Evolutionary conservation across 1,284 basidiomycete genomes (phyloP).

Genomic region (Cutaneotrichosporon arboriforme): DNA sequence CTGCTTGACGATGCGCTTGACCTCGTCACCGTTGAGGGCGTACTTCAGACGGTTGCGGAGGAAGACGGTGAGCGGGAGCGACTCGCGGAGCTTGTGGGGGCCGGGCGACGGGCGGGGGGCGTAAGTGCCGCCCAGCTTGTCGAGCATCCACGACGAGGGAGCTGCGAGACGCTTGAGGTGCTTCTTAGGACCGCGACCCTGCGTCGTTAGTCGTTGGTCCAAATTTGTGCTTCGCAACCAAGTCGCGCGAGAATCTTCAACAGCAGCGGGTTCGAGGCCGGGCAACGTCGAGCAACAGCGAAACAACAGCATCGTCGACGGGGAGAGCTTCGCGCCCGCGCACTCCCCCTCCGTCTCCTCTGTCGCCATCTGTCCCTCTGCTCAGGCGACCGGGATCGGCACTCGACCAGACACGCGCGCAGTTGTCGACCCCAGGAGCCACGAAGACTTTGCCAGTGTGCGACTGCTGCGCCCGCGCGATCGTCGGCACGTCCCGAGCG

Average conservation of each 20-base stretch:
- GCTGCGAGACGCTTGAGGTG: constrained; percentile 97
- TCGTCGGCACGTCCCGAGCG: not conserved
- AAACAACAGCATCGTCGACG: not conserved
- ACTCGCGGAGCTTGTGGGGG: constrained; percentile 99
- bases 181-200: constrained; percentile 98
- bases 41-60: constrained; percentile 99
- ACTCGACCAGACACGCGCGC: too few species aligned
- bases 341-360: not conserved
- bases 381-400: too few species aligned
- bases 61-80: constrained; percentile 87
- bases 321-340: not conserved
- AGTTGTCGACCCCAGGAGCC: too few species aligned
- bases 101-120: constrained; percentile 95
- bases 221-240: constrained; percentile 1
- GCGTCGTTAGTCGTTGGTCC: constrained; percentile 8
- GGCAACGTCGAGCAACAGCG: not conserved
- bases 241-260: not conserved
- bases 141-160: constrained; percentile 99
- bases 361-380: not conserved
- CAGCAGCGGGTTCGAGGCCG: not conserved
- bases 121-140: constrained; percentile 97
- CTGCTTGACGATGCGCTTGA: constrained; percentile 90
- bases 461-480: not conserved
- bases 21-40: constrained; percentile 93
- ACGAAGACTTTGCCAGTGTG: too few species aligned